Percentiles rank a stretch among this genome's conserved stretches.
Evolutionary conservation across 108 stramenopile species (phyloP).

Genomic region (Skeletonema menzelii): DNA sequence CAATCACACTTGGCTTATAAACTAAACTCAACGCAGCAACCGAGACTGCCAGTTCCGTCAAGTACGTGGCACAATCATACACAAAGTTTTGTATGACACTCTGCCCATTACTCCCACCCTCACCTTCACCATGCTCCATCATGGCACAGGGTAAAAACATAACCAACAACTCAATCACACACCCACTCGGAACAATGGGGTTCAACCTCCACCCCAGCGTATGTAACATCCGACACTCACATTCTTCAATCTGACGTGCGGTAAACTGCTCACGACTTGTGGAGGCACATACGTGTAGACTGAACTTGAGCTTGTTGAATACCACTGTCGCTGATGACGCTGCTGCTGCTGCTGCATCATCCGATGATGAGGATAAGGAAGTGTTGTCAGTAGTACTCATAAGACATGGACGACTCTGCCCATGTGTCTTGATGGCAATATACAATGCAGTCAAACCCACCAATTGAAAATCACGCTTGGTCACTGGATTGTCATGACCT

Average conservation of each 20-base stretch:
- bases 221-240: constrained; percentile 13
- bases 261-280: constrained; percentile 44
- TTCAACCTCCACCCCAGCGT: constrained; percentile 41
- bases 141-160: constrained; percentile 5
- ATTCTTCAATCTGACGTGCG: constrained; percentile 19
- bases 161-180: constrained; percentile 29
- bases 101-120: not conserved
- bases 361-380: too few species aligned
- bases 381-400: too few species aligned
- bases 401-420: constrained; percentile 33
- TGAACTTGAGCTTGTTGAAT: constrained; percentile 32
- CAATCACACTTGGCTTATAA: constrained; percentile 66
- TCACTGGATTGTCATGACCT: constrained; percentile 5
- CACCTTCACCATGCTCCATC: not conserved
- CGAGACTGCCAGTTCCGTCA: constrained; percentile 77
- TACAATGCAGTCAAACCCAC: constrained; percentile 80
- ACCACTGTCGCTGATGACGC: not conserved
- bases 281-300: constrained; percentile 31
- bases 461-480: constrained; percentile 53
- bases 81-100: constrained; percentile 14
- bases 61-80: constrained; percentile 55
- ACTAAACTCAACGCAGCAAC: constrained; percentile 50
- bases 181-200: constrained; percentile 39
- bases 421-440: constrained; percentile 71
- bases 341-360: not conserved